Evolutionary conservation across 2,329 filamentous ascomycete genomes (phyloP).

Genomic region (Nemania bipapillata): DNA sequence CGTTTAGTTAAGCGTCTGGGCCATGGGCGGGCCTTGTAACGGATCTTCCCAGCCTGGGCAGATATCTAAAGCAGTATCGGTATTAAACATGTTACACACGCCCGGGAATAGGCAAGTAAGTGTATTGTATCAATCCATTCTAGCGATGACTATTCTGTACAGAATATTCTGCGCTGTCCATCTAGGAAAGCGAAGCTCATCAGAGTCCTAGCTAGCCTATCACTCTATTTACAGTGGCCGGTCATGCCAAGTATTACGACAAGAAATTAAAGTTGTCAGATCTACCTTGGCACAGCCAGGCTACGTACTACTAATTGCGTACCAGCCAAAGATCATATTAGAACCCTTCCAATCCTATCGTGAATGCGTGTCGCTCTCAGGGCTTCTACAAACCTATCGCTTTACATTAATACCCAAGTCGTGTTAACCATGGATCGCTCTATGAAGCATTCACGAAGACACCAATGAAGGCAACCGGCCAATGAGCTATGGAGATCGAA

Average conservation of each 20-base stretch:
- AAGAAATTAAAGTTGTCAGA: slow-evolving; percentile 13
- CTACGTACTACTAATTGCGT: slow-evolving; percentile 1
- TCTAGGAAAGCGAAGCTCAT: slow-evolving; percentile 1
- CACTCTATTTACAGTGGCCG: background rate
- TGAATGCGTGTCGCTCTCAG: background rate
- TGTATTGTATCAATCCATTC: background rate
- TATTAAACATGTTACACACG: background rate
- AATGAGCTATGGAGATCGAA: slow-evolving; percentile 12
- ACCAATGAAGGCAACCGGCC: slow-evolving; percentile 3
- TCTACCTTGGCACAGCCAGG: slow-evolving; percentile 19
- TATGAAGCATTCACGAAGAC: background rate
- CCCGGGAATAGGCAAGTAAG: background rate
- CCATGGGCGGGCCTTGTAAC: background rate
- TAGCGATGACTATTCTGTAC: background rate
- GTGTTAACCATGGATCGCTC: background rate
- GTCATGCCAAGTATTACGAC: slow-evolving; percentile 5
- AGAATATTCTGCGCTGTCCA: background rate
- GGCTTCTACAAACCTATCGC: background rate
- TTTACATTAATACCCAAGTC: background rate
- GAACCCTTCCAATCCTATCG: background rate
- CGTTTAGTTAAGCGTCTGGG: background rate
- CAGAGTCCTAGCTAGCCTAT: background rate
- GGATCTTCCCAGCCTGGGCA: background rate
- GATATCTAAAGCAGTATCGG: slow-evolving; percentile 11
- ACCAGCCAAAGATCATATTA: background rate